Evolutionary conservation across 192 early-diverging fungal genomes (phyloP), one percentile per base, ranked within the genome.

Genomic region (Coemansia sp.): DNA sequence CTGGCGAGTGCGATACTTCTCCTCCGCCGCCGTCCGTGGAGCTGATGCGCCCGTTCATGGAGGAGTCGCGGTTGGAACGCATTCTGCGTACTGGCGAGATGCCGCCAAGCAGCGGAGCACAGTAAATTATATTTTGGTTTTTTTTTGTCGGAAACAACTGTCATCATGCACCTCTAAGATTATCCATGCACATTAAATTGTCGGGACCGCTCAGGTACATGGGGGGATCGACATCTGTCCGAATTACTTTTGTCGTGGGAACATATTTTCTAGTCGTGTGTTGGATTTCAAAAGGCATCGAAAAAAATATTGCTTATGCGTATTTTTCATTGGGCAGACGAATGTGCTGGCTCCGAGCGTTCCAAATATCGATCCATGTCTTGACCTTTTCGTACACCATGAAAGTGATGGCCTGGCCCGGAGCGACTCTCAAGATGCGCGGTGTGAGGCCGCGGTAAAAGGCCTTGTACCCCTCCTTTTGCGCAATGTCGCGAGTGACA

Each of bases 381-480:
- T 92, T 92, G 73, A 97, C 94, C 66, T 87, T 86, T 64, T 93
- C 92, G 64, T 93, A 93, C 16, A 97, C 93, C 85, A 95, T 93
- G 76, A 99, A 99, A 3, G 93, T 96, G 76, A 99, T 91, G 41
- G 94, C 94, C 73, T 99, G 95, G 48, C 96, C 96, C 12, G 95
- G 94, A 26, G 95, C 96, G 9, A 99, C 95, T 64, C 96, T 86
- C 73, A 99, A 81, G 6, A 99, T 83, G 58, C 95, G 88, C 33
- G 96, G 95, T 2, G 93, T 93, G 14, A 96, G 75, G 48, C 96
- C 96, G 83, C 94, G 93, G 84, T 99, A 99, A 77, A 99, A 97
- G 3, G 95, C 95, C 41, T 76, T 74, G 80, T 85, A 91, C 25
- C 96, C 96, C 80, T 98, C 94, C 69, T 94, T 96, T 70, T 89